These are phyloP conservation scores for Grammothele lineata DNA, from an alignment of 768 basidiomycete species.

Conservation along the genomic window DNA sequence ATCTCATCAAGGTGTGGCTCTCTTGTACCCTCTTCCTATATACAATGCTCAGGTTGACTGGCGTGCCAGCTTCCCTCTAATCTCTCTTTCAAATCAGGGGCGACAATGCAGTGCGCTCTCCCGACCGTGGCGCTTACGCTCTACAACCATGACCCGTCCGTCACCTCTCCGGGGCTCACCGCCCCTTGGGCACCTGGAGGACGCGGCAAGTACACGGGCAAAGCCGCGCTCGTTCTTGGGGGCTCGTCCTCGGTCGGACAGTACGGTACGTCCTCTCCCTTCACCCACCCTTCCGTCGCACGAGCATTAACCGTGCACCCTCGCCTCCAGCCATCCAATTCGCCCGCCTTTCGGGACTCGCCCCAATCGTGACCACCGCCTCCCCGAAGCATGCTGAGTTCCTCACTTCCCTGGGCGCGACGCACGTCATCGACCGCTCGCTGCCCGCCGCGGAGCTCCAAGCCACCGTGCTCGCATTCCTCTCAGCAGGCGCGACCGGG, in stretches of 20 bases:
- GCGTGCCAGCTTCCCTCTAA: background rate
- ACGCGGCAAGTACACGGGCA: conserved; percentile 26
- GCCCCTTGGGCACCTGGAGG: conserved; percentile 33
- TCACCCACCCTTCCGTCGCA: background rate
- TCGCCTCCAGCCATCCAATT: conserved; percentile 11
- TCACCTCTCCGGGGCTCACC: conserved; percentile 23
- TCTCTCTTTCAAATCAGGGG: conserved; percentile 32
- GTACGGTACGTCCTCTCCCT: conserved; percentile 24
- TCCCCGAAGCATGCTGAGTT: conserved; percentile 6
- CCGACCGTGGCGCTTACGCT: conserved; percentile 30
- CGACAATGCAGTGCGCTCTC: conserved; percentile 32
- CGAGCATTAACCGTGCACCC: background rate
- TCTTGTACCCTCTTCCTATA: background rate
- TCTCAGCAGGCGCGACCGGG: conserved; percentile 7
- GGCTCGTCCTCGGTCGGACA: conserved; percentile 37
- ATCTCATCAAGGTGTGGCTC: background rate
- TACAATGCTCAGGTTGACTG: background rate
- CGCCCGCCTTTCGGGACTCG: conserved; percentile 13
- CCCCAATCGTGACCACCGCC: conserved; percentile 14
- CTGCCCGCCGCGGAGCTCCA: background rate
- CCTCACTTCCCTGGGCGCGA: conserved; percentile 11
- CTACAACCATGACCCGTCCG: conserved; percentile 23
- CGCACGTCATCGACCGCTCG: conserved; percentile 12
- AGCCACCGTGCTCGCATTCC: conserved; percentile 1
- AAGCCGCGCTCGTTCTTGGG: conserved; percentile 33